Base-by-base conservation (phyloP, 2,329 filamentous ascomycete species). In the Scedosporium minutisporum region DNA sequence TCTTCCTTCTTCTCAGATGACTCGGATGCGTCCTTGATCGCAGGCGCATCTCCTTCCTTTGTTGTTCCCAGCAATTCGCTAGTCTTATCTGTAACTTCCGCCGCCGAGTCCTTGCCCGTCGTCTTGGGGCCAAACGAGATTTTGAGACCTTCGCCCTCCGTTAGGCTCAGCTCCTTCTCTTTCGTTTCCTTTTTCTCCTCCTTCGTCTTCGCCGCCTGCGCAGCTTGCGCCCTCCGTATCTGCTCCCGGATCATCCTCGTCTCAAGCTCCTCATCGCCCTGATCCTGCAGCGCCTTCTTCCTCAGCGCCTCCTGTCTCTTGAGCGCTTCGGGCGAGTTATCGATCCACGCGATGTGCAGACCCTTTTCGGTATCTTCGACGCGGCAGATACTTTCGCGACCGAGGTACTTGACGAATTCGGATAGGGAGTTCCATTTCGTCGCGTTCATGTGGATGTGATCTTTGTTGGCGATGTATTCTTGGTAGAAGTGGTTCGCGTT, bases 401-500 rank as follows among this genome's bases (percentile, higher is more conserved):
- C 93, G 1, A 99, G 77, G 69, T 90, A 79, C 71, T 96, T 96
- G 14, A 90, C 91, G 71, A 96, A 96, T 69, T 97, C 92, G 2
- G 92, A 93, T 68, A 99, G 76, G 62, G 85, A 90, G 3, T 87
- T 84, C 92, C 92, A 97, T 69, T 88, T 88, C 0, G 95, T 97
- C 6, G 91, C 82, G 74, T 97, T 97, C 89, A 97, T 92, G 72
- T 97, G 95, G 7, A 95, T 79, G 72, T 97, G 93, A 69, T 91
- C 83, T 73, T 93, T 92, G 68, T 93, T 88, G 16, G 86, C 82
- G 68, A 97, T 97, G 69, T 96, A 62, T 71, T 93, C 88, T 72
- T 97, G 91, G 75, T 99, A 99, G 73, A 97, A 97, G 65, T 90
- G 87, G 71, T 99, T 99, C 60, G 93, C 85, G 41, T 93, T 84